phyloP scores from a whole-genome alignment of 306 rosid species.

The Begonia loranthoides region DNA sequence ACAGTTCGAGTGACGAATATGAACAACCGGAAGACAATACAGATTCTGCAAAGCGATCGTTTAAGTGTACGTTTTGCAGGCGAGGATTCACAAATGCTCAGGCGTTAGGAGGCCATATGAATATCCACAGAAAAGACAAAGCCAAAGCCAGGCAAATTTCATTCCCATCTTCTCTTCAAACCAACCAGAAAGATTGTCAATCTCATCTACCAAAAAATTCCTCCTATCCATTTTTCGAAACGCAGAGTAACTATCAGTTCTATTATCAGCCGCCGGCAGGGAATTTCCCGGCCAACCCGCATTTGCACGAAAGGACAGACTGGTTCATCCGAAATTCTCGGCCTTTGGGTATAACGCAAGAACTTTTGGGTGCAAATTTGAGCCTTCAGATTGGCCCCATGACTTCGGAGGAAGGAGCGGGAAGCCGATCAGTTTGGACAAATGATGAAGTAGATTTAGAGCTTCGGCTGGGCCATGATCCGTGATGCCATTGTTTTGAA shows the following conservation, averaged over 20 bases:
- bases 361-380: constrained; percentile 48
- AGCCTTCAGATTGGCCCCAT: constrained; percentile 40
- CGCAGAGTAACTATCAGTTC: constrained; percentile 8
- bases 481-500: constrained; percentile 6
- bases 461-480: constrained; percentile 77
- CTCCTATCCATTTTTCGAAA: not conserved
- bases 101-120: constrained; percentile 95
- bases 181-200: constrained; percentile 10
- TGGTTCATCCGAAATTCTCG: constrained; percentile 13
- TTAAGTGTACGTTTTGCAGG: constrained; percentile 77
- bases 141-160: constrained; percentile 35
- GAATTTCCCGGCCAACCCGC: constrained; percentile 12
- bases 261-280: constrained; percentile 19
- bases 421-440: constrained; percentile 16
- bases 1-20: constrained; percentile 52
- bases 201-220: not conserved
- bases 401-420: constrained; percentile 14
- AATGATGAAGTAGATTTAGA: constrained; percentile 67
- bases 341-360: constrained; percentile 26
- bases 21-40: constrained; percentile 13
- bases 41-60: constrained; percentile 30
- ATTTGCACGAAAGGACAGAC: constrained; percentile 8
- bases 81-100: constrained; percentile 97
- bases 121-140: constrained; percentile 72
- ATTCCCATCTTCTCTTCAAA: constrained; percentile 1